Conservation (phyloP, 768 basidiomycete species). For the Clitopilus passeckerianus region DNA sequence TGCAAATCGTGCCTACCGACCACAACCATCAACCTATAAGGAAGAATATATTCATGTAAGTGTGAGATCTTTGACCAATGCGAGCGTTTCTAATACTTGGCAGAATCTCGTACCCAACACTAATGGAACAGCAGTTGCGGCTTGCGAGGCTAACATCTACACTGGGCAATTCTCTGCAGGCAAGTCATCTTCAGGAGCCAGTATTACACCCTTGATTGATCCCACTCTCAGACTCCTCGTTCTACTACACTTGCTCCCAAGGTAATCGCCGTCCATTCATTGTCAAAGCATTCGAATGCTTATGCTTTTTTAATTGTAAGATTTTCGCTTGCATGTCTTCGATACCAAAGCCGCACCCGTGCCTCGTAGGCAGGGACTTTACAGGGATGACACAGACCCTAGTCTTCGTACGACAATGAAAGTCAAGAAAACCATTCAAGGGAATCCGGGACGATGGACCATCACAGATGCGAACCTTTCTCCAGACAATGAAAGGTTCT, state of each 20-base stretch:
- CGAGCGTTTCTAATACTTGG: background rate
- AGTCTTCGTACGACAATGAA: slow-evolving; percentile 39
- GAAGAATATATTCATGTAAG: slow-evolving; percentile 57
- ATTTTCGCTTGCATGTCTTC: slow-evolving; percentile 88
- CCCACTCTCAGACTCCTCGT: slow-evolving; percentile 61
- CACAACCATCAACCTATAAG: slow-evolving; percentile 28
- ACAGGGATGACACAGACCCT: slow-evolving; percentile 9
- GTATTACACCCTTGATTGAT: slow-evolving; percentile 3
- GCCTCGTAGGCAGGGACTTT: slow-evolving; percentile 12
- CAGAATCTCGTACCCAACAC: slow-evolving; percentile 77
- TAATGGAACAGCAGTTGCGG: slow-evolving; percentile 74
- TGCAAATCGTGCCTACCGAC: slow-evolving; percentile 31
- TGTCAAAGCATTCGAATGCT: background rate
- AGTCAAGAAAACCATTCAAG: slow-evolving; percentile 63
- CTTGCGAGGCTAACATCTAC: slow-evolving; percentile 71
- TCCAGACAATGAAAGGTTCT: slow-evolving; percentile 80
- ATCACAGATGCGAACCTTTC: slow-evolving; percentile 93
- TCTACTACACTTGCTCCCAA: slow-evolving; percentile 91
- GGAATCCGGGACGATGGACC: slow-evolving; percentile 80
- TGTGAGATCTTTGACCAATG: slow-evolving; percentile 7
- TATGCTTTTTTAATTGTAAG: slow-evolving; percentile 21
- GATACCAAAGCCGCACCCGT: slow-evolving; percentile 55
- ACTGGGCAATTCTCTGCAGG: slow-evolving; percentile 81
- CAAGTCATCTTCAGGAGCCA: slow-evolving; percentile 17
- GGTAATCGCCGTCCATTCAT: slow-evolving; percentile 34